These are phyloP conservation scores for Leishmania amazonensis DNA, from an alignment of 208 protist genomes.

Conservation along the genomic window DNA sequence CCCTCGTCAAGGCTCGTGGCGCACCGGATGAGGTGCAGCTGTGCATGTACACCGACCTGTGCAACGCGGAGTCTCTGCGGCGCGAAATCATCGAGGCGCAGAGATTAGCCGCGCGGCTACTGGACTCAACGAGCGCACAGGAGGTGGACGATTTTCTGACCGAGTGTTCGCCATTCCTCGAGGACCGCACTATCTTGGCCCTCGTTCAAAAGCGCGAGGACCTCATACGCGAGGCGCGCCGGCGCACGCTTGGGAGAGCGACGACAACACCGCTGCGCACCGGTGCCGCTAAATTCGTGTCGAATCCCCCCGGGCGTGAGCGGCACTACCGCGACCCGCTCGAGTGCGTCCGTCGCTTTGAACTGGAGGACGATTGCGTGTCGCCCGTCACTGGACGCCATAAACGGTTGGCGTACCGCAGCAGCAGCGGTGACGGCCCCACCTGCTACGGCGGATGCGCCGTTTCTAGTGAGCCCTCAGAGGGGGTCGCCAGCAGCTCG, in stretches of 20 bases:
- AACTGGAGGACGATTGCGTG: constrained; percentile 8
- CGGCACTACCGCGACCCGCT: constrained; percentile 4
- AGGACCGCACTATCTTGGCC: constrained; percentile 54
- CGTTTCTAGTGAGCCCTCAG: background rate
- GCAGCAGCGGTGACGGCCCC: background rate
- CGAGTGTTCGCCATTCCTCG: constrained; percentile 47
- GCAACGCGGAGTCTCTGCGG: constrained; percentile 56
- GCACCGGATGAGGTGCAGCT: constrained; percentile 52
- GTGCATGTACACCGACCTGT: constrained; percentile 76
- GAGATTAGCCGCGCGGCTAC: constrained; percentile 34
- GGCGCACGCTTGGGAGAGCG: background rate
- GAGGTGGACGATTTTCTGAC: constrained; percentile 63
- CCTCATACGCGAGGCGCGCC: constrained; percentile 25
- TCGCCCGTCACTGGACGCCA: background rate
- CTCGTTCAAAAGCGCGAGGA: constrained; percentile 63
- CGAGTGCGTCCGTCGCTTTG: constrained; percentile 9
- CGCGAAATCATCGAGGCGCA: constrained; percentile 45
- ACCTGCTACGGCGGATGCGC: background rate
- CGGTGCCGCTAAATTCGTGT: background rate
- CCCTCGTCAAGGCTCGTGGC: constrained; percentile 40
- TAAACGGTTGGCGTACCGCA: background rate
- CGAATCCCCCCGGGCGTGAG: background rate
- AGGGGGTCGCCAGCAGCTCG: background rate
- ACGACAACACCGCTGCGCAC: constrained; percentile 20
- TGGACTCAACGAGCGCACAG: constrained; percentile 41